Evolutionary conservation across 805 yeast species (phyloP).

Genomic region (Saccharomycopsis sp.): DNA sequence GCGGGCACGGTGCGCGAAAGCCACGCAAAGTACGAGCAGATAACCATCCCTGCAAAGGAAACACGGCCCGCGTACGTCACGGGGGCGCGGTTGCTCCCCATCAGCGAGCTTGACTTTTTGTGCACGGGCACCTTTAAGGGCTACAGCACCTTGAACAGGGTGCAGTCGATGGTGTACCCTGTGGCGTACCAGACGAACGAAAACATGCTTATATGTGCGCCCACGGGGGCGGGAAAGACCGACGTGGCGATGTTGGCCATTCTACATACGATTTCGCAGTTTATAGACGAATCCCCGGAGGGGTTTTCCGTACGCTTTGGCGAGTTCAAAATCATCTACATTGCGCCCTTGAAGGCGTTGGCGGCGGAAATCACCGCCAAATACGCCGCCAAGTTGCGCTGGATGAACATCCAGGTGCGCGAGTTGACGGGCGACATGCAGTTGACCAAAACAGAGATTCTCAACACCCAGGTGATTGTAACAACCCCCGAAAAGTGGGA

Average conservation of each 20-base stretch:
- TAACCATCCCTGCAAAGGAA: constrained; percentile 71
- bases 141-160: constrained; percentile 70
- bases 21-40: constrained; percentile 65
- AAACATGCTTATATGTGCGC: constrained; percentile 94
- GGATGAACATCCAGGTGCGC: constrained; percentile 82
- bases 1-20: constrained; percentile 66
- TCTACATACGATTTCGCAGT: constrained; percentile 71
- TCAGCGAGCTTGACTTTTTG: constrained; percentile 61
- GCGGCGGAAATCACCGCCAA: constrained; percentile 97
- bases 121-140: constrained; percentile 82
- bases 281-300: constrained; percentile 48
- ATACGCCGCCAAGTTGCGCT: constrained; percentile 63
- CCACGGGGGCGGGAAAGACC: constrained; percentile 97
- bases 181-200: constrained; percentile 91
- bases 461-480: constrained; percentile 79
- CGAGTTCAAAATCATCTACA: constrained; percentile 85
- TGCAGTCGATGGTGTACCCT: constrained; percentile 87
- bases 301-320: constrained; percentile 68
- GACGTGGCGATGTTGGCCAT: constrained; percentile 84
- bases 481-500: constrained; percentile 98
- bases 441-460: constrained; percentile 69
- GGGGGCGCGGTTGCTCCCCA: constrained; percentile 45
- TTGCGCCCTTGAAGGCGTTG: constrained; percentile 87
- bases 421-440: constrained; percentile 97
- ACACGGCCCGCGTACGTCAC: constrained; percentile 32